Conservation (phyloP, 1,139 yeast genomes). For the Candida sp. region DNA sequence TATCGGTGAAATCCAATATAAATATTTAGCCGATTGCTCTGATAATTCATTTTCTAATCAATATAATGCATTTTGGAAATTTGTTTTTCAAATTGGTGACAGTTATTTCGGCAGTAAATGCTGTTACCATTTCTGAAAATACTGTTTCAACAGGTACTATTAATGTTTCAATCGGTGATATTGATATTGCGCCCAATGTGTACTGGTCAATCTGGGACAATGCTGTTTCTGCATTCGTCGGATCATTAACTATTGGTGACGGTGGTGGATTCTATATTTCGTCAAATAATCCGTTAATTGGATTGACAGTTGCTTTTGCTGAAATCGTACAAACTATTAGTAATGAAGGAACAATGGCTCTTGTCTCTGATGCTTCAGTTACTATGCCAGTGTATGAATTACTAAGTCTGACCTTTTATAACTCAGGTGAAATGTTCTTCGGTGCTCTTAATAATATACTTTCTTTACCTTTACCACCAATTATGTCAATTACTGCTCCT, state of each 20-base stretch:
- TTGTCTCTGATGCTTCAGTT: conserved; percentile 10
- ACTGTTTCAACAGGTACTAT: conserved; percentile 13
- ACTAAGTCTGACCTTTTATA: conserved; percentile 7
- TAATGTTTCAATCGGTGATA: conserved; percentile 8
- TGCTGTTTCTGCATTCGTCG: conserved; percentile 18
- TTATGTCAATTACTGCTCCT: conserved; percentile 15
- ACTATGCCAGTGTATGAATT: conserved; percentile 9
- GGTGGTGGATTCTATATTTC: conserved; percentile 22
- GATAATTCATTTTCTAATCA: not conserved
- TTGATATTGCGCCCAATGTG: conserved; percentile 7
- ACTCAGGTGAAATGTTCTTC: conserved; percentile 22
- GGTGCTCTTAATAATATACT: conserved; percentile 17
- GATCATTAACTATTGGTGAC: conserved; percentile 14
- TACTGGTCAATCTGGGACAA: conserved; percentile 33
- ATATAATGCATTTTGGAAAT: not conserved
- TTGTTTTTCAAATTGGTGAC: not conserved
- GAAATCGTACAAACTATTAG: conserved; percentile 3
- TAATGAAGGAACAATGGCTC: conserved; percentile 9
- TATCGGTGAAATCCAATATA: no score
- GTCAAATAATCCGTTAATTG: conserved; percentile 7
- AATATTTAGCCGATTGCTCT: no score
- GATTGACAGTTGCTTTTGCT: conserved; percentile 7
- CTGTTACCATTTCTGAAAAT: conserved; percentile 5
- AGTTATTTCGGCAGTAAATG: not conserved
- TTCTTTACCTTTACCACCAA: conserved; percentile 7